These are phyloP conservation scores for Populus hybrid DNA, from an alignment of 441 rosid species.

Conservation along the genomic window DNA sequence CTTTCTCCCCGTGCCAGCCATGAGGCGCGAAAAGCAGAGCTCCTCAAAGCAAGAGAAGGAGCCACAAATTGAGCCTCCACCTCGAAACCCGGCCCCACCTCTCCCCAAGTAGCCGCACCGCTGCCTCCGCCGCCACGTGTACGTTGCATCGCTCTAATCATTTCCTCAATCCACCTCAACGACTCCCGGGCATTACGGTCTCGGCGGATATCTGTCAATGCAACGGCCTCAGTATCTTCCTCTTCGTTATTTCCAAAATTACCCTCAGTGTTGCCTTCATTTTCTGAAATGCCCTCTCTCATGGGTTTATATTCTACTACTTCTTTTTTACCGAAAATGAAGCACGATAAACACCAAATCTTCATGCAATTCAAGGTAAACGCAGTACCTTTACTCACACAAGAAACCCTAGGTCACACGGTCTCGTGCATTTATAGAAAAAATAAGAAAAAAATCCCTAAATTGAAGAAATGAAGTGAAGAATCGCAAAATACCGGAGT, in stretches of 20 bases:
- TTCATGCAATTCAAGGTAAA: conserved; percentile 56
- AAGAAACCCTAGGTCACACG: conserved; percentile 48
- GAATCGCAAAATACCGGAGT: conserved; percentile 16
- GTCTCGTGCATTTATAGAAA: conserved; percentile 40
- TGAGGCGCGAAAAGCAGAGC: conserved; percentile 17
- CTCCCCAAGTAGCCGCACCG: conserved; percentile 1
- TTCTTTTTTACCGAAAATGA: conserved; percentile 45
- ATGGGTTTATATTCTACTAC: conserved; percentile 23
- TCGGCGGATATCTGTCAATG: conserved; percentile 6
- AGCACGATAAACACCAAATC: conserved; percentile 77
- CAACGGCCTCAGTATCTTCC: conserved; percentile 15
- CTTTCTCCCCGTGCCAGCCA: conserved; percentile 52
- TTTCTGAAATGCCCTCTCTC: conserved; percentile 33
- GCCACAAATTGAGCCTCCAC: conserved; percentile 15
- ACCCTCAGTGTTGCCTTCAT: conserved; percentile 29
- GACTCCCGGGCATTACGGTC: conserved; percentile 18
- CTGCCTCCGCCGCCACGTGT: conserved; percentile 13
- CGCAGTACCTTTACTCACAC: conserved; percentile 7
- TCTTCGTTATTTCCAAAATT: conserved; percentile 23
- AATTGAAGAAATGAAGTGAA: conserved; percentile 1
- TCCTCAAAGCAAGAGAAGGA: conserved; percentile 20
- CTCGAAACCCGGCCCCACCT: conserved; percentile 1
- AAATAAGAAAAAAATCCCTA: conserved; percentile 11
- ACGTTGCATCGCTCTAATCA: conserved; percentile 33
- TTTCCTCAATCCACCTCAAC: conserved; percentile 33